A percentile compares a stretch with the other conserved stretches of the same genome.
Evolutionary conservation across 2,329 filamentous ascomycete genomes (phyloP).

Genomic region (Domatiomyces globalis): DNA sequence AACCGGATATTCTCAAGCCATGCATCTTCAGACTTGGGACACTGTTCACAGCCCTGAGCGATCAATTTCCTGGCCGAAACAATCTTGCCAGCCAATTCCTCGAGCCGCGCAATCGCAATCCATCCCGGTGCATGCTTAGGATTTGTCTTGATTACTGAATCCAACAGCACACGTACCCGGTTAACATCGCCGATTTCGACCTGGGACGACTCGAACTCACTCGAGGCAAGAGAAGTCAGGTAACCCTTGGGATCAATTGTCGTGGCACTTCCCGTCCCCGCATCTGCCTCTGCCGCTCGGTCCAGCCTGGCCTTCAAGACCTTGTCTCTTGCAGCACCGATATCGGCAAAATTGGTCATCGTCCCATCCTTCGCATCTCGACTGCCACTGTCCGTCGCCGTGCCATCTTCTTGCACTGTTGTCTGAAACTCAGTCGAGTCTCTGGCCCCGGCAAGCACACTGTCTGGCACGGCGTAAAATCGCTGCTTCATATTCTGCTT

Average conservation of each 20-base stretch:
- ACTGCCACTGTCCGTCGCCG: constrained; percentile 28
- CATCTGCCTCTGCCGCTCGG: constrained; percentile 60
- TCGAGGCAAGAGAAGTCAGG: constrained; percentile 76
- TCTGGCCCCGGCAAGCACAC: constrained; percentile 74
- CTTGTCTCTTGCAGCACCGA: constrained; percentile 90
- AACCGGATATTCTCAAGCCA: constrained; percentile 94
- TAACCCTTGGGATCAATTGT: constrained; percentile 94
- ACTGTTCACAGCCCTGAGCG: constrained; percentile 73
- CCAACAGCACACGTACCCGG: constrained; percentile 77
- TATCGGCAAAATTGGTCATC: constrained; percentile 96
- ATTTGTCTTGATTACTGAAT: constrained; percentile 95
- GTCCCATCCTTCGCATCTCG: constrained; percentile 56
- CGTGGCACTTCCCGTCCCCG: constrained; percentile 64
- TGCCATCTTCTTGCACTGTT: constrained; percentile 69
- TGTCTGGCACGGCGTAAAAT: constrained; percentile 95
- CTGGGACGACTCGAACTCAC: constrained; percentile 63
- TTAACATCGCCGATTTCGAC: constrained; percentile 89
- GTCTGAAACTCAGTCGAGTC: constrained; percentile 72
- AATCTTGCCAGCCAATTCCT: constrained; percentile 83
- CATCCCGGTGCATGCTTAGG: constrained; percentile 88
- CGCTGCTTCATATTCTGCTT: constrained; percentile 70
- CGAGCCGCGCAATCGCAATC: constrained; percentile 84
- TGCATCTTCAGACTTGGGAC: constrained; percentile 83
- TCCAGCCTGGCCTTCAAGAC: constrained; percentile 89
- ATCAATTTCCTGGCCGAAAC: constrained; percentile 82